These are phyloP conservation scores for Penicillium sp. DNA, from an alignment of 2,329 filamentous ascomycete genomes.

Conservation along the genomic window DNA sequence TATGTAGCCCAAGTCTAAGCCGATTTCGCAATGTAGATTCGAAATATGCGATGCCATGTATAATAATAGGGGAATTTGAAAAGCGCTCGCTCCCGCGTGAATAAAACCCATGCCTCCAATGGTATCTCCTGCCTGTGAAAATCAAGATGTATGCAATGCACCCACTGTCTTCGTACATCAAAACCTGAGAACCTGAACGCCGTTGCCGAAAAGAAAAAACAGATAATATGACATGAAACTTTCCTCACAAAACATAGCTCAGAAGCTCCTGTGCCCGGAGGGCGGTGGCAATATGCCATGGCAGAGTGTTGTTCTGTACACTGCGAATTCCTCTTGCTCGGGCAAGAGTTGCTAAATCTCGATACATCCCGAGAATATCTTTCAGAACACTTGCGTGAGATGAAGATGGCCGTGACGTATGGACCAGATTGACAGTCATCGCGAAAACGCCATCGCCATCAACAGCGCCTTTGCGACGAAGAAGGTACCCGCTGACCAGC, in stretches of 20 bases:
- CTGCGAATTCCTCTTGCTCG: constrained; percentile 47
- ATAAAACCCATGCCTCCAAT: constrained; percentile 17
- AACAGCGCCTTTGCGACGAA: constrained; percentile 48
- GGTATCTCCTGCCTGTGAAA: constrained; percentile 15
- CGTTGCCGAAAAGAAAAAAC: constrained; percentile 3
- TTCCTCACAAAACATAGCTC: constrained; percentile 44
- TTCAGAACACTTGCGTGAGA: constrained; percentile 43
- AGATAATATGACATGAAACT: neutral
- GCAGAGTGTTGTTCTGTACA: constrained; percentile 46
- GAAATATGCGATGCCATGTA: neutral
- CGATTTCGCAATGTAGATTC: neutral
- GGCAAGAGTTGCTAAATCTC: constrained; percentile 49
- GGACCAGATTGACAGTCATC: constrained; percentile 49
- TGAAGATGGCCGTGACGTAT: constrained; percentile 34
- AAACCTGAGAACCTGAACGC: constrained; percentile 12
- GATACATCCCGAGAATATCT: constrained; percentile 50
- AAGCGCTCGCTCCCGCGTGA: constrained; percentile 7
- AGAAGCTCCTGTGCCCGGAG: constrained; percentile 47
- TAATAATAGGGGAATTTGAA: neutral
- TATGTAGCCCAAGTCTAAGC: neutral
- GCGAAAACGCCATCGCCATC: constrained; percentile 47
- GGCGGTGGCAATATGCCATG: constrained; percentile 54
- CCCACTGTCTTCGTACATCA: constrained; percentile 10
- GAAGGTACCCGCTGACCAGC: constrained; percentile 51
- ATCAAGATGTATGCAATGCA: constrained; percentile 19